Evolutionary conservation across 257 asterid genomes (phyloP).

Genomic region (Lantana camara): DNA sequence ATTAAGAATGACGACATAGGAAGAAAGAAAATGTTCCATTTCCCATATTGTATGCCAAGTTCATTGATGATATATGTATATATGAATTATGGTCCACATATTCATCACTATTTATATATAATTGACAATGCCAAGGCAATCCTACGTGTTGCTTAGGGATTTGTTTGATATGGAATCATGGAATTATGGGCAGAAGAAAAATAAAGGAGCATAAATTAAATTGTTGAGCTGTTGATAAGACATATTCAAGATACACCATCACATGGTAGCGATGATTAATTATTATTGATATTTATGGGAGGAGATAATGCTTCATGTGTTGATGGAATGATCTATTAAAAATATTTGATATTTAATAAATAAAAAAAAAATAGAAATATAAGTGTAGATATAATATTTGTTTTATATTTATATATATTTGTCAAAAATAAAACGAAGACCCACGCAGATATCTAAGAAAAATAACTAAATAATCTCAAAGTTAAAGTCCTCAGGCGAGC

Average conservation of each 20-base stretch:
- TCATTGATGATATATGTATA: slow-evolving; percentile 15
- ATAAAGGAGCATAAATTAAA: not conserved
- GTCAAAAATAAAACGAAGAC: no score
- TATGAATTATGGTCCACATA: slow-evolving; percentile 24
- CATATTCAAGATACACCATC: not conserved
- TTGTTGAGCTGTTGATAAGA: not conserved
- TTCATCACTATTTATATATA: not conserved
- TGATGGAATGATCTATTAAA: not conserved
- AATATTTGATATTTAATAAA: no score
- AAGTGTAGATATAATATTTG: no score
- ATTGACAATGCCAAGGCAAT: slow-evolving; percentile 16
- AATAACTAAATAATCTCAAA: no score
- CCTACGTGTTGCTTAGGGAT: slow-evolving; percentile 32
- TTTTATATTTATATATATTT: no score
- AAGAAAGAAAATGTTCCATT: not conserved
- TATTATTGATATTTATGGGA: no score
- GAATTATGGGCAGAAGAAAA: not conserved
- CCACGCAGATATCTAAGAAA: no score
- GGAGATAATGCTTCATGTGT: no score
- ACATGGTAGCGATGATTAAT: not conserved
- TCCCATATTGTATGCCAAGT: slow-evolving; percentile 23
- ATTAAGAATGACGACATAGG: slow-evolving; percentile 24
- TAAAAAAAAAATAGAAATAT: no score
- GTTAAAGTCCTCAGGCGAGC: no score
- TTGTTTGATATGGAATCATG: not conserved